Evolutionary conservation across 495 filamentous ascomycete genomes (phyloP), one percentile per base, ranked within the genome.

Genomic region (Hypomontagnella submonticulosa): DNA sequence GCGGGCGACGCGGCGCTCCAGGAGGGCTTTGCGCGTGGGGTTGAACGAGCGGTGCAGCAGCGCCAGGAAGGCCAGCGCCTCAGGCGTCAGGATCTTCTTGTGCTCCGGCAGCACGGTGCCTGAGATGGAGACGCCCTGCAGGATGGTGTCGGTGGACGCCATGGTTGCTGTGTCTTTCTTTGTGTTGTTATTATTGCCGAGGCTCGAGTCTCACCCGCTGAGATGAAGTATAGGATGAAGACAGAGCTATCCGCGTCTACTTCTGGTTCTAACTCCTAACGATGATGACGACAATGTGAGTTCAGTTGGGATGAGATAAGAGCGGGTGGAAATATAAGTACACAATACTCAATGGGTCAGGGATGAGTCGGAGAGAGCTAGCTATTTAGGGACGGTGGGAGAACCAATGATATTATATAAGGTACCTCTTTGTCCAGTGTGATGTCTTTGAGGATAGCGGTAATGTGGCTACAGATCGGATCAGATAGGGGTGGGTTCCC

Each of bases 31-130:
- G 79, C 95, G 91, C 38, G 89, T 96, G 40, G 76, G 74, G 77
- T 98, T 97, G 87, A 98, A 99, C 37, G 92, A 90, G 66, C 93
- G 89, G 78, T 99, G 95, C 59, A 99, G 87, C 63, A 97, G 88
- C 34, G 94, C 92, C 16, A 99, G 85, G 83, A 98, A 99, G 60
- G 92, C 92, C 57, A 90, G 89, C 27, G 93, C 96, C 36, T 96
- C 87, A 67, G 92, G 93, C 65, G 86, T 97, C 57, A 99, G 87
- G 79, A 99, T 93, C 82, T 95, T 93, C 79, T 87, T 87, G 71
- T 92, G 87, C 70, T 90, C 82, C 52, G 93, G 90, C 69, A 84
- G 85, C 71, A 98, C 80, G 36, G 84, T 65, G 67, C 92, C 94
- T 44, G 92, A 86, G 81, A 99, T 84, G 75, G 88, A 84, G 63